These are phyloP conservation scores for Mucor plumbeus DNA, from an alignment of 371 early-diverging fungal genomes.

Conservation along the genomic window DNA sequence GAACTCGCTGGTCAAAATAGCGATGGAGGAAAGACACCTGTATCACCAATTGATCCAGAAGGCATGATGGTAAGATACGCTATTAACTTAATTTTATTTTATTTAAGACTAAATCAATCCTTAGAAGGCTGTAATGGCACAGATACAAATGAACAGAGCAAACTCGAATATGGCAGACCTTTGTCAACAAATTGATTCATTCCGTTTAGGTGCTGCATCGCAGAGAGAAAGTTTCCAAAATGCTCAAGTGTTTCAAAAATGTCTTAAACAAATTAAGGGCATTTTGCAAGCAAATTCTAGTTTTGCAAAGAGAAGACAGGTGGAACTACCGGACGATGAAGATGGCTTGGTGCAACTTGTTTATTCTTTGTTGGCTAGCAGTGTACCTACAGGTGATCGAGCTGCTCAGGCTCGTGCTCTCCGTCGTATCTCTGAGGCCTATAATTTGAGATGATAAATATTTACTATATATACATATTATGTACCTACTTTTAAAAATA, in stretches of 20 bases:
- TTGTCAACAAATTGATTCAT: conserved; percentile 57
- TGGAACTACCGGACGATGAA: conserved; percentile 41
- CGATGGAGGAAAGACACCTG: conserved; percentile 44
- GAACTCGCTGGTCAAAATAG: conserved; percentile 52
- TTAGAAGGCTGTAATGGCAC: conserved; percentile 57
- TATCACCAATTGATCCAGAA: conserved; percentile 49
- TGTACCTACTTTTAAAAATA: too few species aligned
- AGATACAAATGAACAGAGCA: conserved; percentile 59
- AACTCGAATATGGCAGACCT: conserved; percentile 59
- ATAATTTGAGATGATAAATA: conserved; percentile 40
- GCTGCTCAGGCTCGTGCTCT: conserved; percentile 41
- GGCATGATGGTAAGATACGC: conserved; percentile 48
- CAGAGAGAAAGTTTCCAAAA: conserved; percentile 56
- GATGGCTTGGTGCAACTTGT: conserved; percentile 50
- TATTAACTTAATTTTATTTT: not conserved
- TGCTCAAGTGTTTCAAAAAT: conserved; percentile 56
- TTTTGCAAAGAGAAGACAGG: conserved; percentile 42
- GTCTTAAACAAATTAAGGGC: conserved; percentile 55
- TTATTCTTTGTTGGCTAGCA: conserved; percentile 47
- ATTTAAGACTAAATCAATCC: not conserved
- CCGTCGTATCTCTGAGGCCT: conserved; percentile 54
- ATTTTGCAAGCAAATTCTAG: conserved; percentile 47
- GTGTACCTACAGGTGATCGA: conserved; percentile 33
- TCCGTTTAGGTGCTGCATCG: conserved; percentile 46
- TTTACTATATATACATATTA: too few species aligned